Evolutionary conservation across 164 flowering plant genomes (phyloP), one percentile per base, ranked within the genome.

Genomic region (Umbellularia californica): DNA sequence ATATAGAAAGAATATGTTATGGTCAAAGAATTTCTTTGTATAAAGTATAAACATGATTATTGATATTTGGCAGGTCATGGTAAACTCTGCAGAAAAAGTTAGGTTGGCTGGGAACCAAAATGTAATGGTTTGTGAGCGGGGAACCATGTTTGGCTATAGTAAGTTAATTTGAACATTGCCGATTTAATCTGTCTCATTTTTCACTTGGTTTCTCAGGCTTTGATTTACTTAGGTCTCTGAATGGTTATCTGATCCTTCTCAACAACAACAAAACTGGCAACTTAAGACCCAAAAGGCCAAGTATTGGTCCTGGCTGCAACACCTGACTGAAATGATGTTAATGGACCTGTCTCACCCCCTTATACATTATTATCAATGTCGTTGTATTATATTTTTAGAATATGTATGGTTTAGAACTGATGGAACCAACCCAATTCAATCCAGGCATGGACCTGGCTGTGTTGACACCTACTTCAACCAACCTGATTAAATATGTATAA

Each of bases 61-160:
- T 68, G 17, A 52, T 71, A 58, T 77, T 75, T 74, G 76, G 35
- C 83, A 94, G 97, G 98, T 95, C 74, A 95, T 95, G 99, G 84
- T 9, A 65, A 92, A 93, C 80, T 95, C 99, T 78, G 96, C 95
- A 70, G 97, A 95, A 76, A 95, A 95, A 81, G 80, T 95, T 69
- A 86, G 97, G 79, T 69, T 87, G 82, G 98, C 99, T 71, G 99
- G 99, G 68, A 95, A 95, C 83, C 85, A 85, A 35, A 89, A 90
- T 81, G 97, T 95, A 58, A 95, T 95, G 98, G 97, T 95, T 60
- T 95, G 99, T 81, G 99, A 95, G 80, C 82, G 98, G 77, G 99
- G 99, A 82, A 95, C 98, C 76, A 95, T 95, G 99, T 95, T 95
- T 86, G 99, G 99, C 69, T 95, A 95, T 79, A 92, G 98, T 92